Conservation (phyloP, 345 rosid genomes). For the Noccaea caerulescens region DNA sequence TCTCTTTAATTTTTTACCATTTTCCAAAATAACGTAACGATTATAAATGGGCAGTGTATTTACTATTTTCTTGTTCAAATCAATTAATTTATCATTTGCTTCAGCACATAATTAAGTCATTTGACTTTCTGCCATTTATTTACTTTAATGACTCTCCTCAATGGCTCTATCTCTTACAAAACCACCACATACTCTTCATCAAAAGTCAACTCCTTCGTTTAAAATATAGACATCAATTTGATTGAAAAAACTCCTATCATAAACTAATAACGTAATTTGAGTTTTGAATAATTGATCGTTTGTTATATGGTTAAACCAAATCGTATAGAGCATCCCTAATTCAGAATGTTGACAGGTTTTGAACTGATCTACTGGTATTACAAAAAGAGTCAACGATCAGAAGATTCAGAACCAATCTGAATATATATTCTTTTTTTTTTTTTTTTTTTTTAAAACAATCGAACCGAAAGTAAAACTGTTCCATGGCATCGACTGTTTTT, state of each 20-base stretch:
- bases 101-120: constrained; percentile 28
- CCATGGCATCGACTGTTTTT: not conserved
- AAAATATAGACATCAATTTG: not conserved
- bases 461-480: not conserved
- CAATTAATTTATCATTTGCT: not conserved
- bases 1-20: not conserved
- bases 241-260: no score
- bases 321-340: constrained; percentile 9
- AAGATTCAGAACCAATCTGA: not conserved
- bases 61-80: not conserved
- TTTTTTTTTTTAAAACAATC: no score
- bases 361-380: not conserved
- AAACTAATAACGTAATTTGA: not conserved
- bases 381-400: not conserved
- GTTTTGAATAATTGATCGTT: not conserved
- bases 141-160: constrained; percentile 24
- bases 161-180: constrained; percentile 36
- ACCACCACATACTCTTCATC: constrained; percentile 33
- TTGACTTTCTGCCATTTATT: constrained; percentile 38
- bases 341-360: constrained; percentile 1
- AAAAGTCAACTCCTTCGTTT: constrained; percentile 33
- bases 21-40: not conserved
- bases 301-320: constrained; percentile 33
- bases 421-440: not conserved
- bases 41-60: not conserved